phyloP scores from a whole-genome alignment of 306 rosid genomes.

The Lathyrus tuberosus region DNA sequence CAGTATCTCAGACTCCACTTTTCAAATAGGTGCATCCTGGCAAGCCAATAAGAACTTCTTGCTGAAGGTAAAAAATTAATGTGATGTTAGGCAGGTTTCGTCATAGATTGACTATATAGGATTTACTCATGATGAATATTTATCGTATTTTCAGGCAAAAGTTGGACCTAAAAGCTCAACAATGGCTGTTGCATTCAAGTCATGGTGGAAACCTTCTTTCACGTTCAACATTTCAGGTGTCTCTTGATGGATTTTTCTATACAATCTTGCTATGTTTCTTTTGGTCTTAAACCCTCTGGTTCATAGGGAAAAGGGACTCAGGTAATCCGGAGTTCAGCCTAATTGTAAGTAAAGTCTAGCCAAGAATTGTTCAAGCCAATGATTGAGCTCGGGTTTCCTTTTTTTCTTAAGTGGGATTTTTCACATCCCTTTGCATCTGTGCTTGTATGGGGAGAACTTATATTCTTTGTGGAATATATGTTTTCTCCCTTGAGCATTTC shows the following conservation, averaged over 20 bases:
- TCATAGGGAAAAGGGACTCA: neutral
- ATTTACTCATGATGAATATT: conserved; percentile 35
- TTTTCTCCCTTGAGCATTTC: conserved; percentile 19
- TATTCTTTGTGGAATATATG: conserved; percentile 21
- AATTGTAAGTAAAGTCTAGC: neutral
- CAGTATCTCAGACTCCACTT: conserved; percentile 66
- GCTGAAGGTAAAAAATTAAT: conserved; percentile 64
- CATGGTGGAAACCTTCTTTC: conserved; percentile 99
- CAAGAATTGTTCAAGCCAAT: neutral
- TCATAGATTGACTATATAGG: conserved; percentile 30
- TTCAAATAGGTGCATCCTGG: conserved; percentile 97
- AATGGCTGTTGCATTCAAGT: conserved; percentile 75
- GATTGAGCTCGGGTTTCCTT: neutral
- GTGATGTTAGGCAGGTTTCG: conserved; percentile 30
- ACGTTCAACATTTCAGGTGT: conserved; percentile 88
- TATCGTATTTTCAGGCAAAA: conserved; percentile 67
- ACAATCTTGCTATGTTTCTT: neutral
- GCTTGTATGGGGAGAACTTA: conserved; percentile 1
- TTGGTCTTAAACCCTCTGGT: neutral
- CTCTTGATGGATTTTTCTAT: conserved; percentile 28
- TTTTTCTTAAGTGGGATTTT: conserved; percentile 33
- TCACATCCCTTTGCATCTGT: neutral
- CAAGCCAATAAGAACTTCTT: conserved; percentile 92
- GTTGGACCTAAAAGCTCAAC: conserved; percentile 78
- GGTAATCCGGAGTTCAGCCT: neutral